Evolutionary conservation across 371 early-diverging fungal species (phyloP), one percentile per base, ranked within the genome.

Genomic region (Pancytospora philotis): DNA sequence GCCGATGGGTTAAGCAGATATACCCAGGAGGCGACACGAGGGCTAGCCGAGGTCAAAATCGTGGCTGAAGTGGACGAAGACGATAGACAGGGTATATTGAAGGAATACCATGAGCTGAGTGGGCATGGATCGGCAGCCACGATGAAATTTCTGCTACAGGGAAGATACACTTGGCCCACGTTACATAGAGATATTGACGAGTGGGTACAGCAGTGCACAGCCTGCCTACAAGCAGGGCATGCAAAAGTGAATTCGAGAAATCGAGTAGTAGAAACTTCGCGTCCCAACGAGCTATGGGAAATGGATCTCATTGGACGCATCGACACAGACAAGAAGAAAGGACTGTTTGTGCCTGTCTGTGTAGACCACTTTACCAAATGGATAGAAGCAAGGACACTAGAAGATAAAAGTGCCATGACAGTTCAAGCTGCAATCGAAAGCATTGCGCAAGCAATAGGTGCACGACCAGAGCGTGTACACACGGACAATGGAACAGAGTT

Each of bases 301-400:
- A 38, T 66, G 4, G 64, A 66, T 58, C 3, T 66, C 16, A 39
- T 66, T 2, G 67, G 67, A 61, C 53, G 52, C 1, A 35, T 66
- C 4, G 28, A 2, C 22, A 28, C 2, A 2, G 49, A 37, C 4
- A 31, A 39, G 8, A 10, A 38, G 3, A 37, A 41, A 56, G 25
- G 48, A 38, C 56, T 22, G 31, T 66, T 59, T 34, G 37, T 66
- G 34, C 2, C 60, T 28, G 49, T 49, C 3, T 48, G 39, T 35
- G 28, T 66, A 30, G 59, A 66, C 35, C 56, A 57, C 38, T 57
- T 22, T 27, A 57, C 58, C 2, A 66, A 57, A 35, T 62, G 63
- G 63, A 32, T 35, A 25, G 38, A 66, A 30, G 57, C 31, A 2
- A n/a, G 16, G 2, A 38, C 67, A 58, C 1, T 66, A 4, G 2